phyloP scores from a whole-genome alignment of 768 basidiomycete species.

The Suillus weaverae region DNA sequence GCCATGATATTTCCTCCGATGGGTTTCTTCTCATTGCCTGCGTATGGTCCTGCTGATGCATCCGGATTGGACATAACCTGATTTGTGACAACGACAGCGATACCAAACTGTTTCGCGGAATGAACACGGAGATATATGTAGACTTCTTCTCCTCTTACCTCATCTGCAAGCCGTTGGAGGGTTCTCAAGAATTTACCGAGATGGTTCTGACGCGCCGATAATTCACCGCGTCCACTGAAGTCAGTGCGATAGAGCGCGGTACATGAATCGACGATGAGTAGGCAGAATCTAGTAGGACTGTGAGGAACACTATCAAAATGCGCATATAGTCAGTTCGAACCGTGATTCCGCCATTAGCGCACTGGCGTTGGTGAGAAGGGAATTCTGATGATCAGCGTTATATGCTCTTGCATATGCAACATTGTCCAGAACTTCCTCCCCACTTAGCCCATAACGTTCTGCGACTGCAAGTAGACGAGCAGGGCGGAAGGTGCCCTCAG shows the following conservation, averaged over 20 bases:
- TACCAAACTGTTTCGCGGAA: slow-evolving; percentile 71
- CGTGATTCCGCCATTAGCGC: slow-evolving; percentile 99
- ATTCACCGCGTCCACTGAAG: slow-evolving; percentile 92
- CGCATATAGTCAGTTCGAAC: slow-evolving; percentile 43
- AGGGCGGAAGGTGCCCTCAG: slow-evolving; percentile 98
- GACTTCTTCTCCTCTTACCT: slow-evolving; percentile 52
- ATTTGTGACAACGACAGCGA: slow-evolving; percentile 96
- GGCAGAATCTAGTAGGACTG: slow-evolving; percentile 70
- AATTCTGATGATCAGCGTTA: slow-evolving; percentile 96
- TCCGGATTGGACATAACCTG: slow-evolving; percentile 99
- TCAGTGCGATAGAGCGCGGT: slow-evolving; percentile 96
- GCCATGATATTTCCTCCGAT: slow-evolving; percentile 99
- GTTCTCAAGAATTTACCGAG: slow-evolving; percentile 94
- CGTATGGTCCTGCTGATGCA: slow-evolving; percentile 85
- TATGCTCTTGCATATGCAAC: slow-evolving; percentile 98
- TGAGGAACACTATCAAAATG: not conserved
- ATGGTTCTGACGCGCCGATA: slow-evolving; percentile 93
- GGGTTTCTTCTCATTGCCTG: slow-evolving; percentile 93
- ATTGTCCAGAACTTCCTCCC: slow-evolving; percentile 97
- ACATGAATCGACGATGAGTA: slow-evolving; percentile 95
- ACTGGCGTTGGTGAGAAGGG: slow-evolving; percentile 86
- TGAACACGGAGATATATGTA: slow-evolving; percentile 9
- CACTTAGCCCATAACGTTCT: slow-evolving; percentile 94
- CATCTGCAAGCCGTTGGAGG: slow-evolving; percentile 91
- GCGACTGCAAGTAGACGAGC: slow-evolving; percentile 92